Percentiles rank a stretch among this genome's conserved stretches.
These are phyloP conservation scores for Xylona heveae DNA, from an alignment of 495 filamentous ascomycete genomes.

Conservation along the genomic window DNA sequence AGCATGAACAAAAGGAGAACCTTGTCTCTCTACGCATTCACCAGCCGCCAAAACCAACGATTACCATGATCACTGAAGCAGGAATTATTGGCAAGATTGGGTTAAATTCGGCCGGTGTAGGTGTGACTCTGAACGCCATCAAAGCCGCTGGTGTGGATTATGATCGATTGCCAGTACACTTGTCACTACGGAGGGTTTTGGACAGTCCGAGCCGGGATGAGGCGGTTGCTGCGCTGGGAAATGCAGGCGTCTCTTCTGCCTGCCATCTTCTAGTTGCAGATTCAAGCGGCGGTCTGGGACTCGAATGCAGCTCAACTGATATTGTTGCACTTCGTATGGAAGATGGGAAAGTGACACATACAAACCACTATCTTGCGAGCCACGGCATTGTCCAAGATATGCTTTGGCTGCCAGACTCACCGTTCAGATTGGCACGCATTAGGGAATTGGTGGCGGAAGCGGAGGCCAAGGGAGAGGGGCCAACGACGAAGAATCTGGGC, in stretches of 20 bases:
- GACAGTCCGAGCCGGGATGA: constrained; percentile 28
- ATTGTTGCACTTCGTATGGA: constrained; percentile 27
- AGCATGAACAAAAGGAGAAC: constrained; percentile 24
- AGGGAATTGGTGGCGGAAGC: constrained; percentile 16
- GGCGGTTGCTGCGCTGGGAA: constrained; percentile 27
- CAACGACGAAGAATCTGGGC: constrained; percentile 1
- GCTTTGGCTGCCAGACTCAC: constrained; percentile 20
- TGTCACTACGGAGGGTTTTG: constrained; percentile 36
- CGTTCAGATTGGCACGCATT: constrained; percentile 24
- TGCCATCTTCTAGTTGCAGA: constrained; percentile 43
- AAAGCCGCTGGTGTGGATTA: constrained; percentile 32
- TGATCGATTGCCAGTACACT: constrained; percentile 34
- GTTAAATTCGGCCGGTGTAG: constrained; percentile 37
- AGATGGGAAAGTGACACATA: constrained; percentile 29
- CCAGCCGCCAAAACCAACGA: constrained; percentile 22
- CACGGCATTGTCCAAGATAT: constrained; percentile 3
- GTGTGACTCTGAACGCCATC: constrained; percentile 47
- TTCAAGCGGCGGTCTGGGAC: constrained; percentile 24
- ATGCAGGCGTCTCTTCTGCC: constrained; percentile 34
- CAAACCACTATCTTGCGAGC: constrained; percentile 39
- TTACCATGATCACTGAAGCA: constrained; percentile 32
- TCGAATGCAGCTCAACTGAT: constrained; percentile 36
- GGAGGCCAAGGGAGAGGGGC: neutral
- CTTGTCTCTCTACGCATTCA: constrained; percentile 31
- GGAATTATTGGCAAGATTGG: constrained; percentile 59